phyloP scores from a whole-genome alignment of 2,329 filamentous ascomycete species.

The Verticillium zaregamsianum region DNA sequence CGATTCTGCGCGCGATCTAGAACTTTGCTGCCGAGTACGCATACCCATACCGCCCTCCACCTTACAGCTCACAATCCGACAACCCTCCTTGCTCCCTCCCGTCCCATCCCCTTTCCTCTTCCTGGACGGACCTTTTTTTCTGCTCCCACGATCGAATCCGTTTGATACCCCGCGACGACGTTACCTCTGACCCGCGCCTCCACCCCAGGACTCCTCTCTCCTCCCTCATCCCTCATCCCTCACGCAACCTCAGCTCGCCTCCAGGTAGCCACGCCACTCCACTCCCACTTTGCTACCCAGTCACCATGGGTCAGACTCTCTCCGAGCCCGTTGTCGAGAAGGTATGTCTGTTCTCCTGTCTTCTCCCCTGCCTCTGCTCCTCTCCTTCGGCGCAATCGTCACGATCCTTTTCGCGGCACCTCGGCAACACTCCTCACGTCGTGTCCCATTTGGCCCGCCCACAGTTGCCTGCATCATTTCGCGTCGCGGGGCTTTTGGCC shows the following conservation, averaged over 20 bases:
- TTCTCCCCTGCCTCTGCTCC: background rate
- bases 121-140: background rate
- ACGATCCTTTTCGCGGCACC: background rate
- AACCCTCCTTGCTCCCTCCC: background rate
- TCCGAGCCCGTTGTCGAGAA: conserved; percentile 99
- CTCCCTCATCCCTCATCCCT: background rate
- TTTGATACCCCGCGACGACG: background rate
- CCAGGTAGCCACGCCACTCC: conserved; percentile 22
- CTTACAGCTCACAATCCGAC: background rate
- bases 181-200: background rate
- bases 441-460: background rate
- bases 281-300: conserved; percentile 15
- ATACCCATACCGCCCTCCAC: background rate
- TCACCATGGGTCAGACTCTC: conserved; percentile 94
- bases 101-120: background rate
- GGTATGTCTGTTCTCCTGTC: conserved; percentile 52
- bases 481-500: background rate
- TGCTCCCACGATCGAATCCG: background rate
- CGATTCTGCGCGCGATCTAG: conserved; percentile 16
- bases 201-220: background rate
- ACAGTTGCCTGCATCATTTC: background rate
- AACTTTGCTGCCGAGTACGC: conserved; percentile 12
- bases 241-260: conserved; percentile 1
- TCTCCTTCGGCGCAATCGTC: background rate
- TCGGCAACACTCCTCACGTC: background rate